Base-by-base conservation (phyloP, 768 basidiomycete genomes). In the Naganishia kalamii region DNA sequence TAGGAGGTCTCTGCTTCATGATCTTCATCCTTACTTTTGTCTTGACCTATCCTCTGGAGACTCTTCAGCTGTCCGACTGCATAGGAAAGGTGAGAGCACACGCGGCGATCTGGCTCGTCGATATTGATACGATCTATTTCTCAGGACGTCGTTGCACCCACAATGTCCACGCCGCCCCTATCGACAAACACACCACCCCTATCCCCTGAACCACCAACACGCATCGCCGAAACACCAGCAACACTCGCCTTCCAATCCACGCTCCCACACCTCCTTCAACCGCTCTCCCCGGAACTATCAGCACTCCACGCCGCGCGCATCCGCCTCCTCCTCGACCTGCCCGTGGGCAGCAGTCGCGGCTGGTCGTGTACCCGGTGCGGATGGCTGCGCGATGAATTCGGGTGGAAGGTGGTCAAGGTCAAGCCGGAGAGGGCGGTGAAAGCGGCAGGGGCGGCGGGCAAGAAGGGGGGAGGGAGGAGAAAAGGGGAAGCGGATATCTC, bases 311-410 rank as follows among this genome's bases (percentile, higher is more conserved):
- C 51, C 33, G 66, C 66, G 7, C 61, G 66, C 25, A 33, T 68
- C 15, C 61, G 60, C 17, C 46, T 68, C 8, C 46, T 68, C 11
- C 11, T 48, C n/a, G 62, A 68, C 32, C 62, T 68, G 1, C 66
- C 66, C 0, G 25, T 40, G 7, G 66, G 43, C 11, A 50, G 40
- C n/a, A 63, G 37, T 10, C 5, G 49, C 21, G 50, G 44, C 1
- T 68, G 66, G 66, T 63, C 62, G 40, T 68, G 66, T 40, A 37
- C 49, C n/a, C 35, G 21, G 7, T 68, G 66, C 33, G 66, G 66
- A 12, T 30, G 35, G 37, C 21, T 68, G 37, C 50, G 47, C 19
- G 54, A 57, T 19, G 66, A 46, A 30, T 68, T 44, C 29, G 66
- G 62, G 10, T 68, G 66, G 66, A 68, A 60, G 48, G 41, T 68